A percentile compares a stretch with the other conserved stretches of the same genome.
Conservation (phyloP, 805 yeast species). For the Hanseniaspora lachancei region DNA sequence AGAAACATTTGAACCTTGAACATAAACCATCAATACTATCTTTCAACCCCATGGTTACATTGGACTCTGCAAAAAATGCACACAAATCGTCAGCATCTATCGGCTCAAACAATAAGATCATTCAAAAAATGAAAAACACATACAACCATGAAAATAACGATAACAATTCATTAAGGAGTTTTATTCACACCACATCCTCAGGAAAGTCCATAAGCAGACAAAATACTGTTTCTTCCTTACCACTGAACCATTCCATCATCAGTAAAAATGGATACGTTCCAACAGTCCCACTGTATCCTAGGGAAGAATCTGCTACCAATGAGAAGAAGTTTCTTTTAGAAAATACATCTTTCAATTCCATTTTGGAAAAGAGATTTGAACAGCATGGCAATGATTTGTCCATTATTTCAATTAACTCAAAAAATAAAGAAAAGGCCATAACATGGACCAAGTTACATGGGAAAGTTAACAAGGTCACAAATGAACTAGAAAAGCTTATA, state of each 20-base stretch:
- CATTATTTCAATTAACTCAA: conserved; percentile 53
- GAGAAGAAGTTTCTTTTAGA: conserved; percentile 22
- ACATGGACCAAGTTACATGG: conserved; percentile 83
- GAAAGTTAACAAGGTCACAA: conserved; percentile 78
- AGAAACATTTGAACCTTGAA: background rate
- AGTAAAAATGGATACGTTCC: conserved; percentile 25
- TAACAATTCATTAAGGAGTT: background rate
- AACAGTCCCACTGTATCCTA: conserved; percentile 33
- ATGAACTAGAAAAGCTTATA: conserved; percentile 18
- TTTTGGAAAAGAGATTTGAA: conserved; percentile 59
- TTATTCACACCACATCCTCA: background rate
- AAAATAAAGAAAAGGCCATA: conserved; percentile 70
- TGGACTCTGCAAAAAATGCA: background rate
- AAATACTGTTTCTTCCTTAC: conserved; percentile 18
- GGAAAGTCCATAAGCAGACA: background rate
- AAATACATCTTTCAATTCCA: conserved; percentile 50
- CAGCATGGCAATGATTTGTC: conserved; percentile 58
- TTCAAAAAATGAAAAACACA: conserved; percentile 6
- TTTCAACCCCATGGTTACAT: background rate
- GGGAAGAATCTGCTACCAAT: conserved; percentile 41
- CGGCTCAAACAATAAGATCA: background rate
- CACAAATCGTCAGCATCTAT: background rate
- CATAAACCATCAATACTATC: background rate
- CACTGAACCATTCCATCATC: conserved; percentile 19
- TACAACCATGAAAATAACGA: background rate